phyloP scores from a whole-genome alignment of 1,284 basidiomycete genomes.

The Sporisorium graminicola region DNA sequence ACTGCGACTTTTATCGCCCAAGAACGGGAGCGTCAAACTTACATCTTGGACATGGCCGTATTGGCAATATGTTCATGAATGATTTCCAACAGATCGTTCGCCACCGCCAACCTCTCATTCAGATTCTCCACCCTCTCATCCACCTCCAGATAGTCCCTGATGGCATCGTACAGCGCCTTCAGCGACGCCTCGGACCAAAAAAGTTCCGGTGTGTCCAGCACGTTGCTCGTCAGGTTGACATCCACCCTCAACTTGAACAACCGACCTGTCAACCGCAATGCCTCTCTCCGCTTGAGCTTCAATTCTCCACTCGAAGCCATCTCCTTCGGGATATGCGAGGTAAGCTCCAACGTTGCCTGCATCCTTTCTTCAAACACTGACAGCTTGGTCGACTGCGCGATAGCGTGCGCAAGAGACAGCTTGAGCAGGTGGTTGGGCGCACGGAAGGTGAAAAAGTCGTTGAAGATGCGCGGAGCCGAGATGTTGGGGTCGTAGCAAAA shows the following conservation, averaged over 20 bases:
- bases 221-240: constrained; percentile 90
- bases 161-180: constrained; percentile 89
- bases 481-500: constrained; percentile 80
- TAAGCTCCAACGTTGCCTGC: constrained; percentile 82
- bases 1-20: background rate
- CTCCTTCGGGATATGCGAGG: constrained; percentile 85
- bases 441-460: constrained; percentile 82
- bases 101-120: constrained; percentile 88
- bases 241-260: constrained; percentile 90
- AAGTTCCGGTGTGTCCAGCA: constrained; percentile 90
- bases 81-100: constrained; percentile 77
- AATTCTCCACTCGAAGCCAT: constrained; percentile 84
- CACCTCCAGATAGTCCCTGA: constrained; percentile 94
- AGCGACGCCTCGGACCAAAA: constrained; percentile 95
- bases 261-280: constrained; percentile 86
- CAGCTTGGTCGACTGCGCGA: constrained; percentile 92
- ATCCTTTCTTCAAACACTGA: constrained; percentile 88
- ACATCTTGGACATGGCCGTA: constrained; percentile 78
- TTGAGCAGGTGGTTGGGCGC: constrained; percentile 78
- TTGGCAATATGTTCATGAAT: constrained; percentile 95
- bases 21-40: constrained; percentile 9
- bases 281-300: constrained; percentile 82
- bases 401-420: constrained; percentile 91
- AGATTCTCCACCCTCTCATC: constrained; percentile 84
- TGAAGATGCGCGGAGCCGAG: constrained; percentile 80